Evolutionary conservation across 208 protist species (phyloP).

Genomic region (Naegleria lovaniensis): DNA sequence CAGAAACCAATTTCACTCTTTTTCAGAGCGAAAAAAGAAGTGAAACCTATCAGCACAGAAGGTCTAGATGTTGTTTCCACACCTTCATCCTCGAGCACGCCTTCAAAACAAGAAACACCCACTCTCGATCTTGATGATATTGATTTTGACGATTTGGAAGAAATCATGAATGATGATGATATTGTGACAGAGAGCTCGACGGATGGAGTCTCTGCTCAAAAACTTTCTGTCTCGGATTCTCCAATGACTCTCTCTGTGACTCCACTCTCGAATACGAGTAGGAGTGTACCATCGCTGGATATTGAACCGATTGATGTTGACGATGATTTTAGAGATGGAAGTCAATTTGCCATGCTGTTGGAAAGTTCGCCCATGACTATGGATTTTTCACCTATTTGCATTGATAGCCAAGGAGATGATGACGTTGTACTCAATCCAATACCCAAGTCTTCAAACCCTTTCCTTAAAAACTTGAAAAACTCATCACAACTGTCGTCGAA

Average conservation of each 20-base stretch:
- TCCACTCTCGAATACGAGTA: neutral
- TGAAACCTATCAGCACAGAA: neutral
- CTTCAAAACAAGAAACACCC: neutral
- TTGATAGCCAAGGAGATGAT: neutral
- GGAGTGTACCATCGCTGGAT: neutral
- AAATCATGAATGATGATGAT: neutral
- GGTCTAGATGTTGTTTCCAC: neutral
- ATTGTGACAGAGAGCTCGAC: neutral
- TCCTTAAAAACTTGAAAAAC: neutral
- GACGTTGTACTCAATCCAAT: neutral
- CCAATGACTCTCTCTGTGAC: neutral
- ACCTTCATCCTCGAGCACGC: neutral
- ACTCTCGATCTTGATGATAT: neutral
- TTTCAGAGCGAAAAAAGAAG: neutral
- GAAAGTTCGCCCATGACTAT: neutral
- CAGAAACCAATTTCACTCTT: neutral
- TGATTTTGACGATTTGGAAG: neutral
- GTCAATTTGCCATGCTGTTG: neutral
- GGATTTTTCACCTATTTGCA: neutral
- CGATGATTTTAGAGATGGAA: conserved; percentile 1
- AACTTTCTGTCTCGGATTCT: neutral
- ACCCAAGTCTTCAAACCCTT: neutral
- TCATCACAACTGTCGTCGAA: neutral
- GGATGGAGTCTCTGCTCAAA: neutral
- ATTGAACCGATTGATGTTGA: neutral